A percentile compares a stretch with the other conserved stretches of the same genome.
Evolutionary conservation across 1,284 basidiomycete species (phyloP).

Genomic region (Schizophyllum commune): DNA sequence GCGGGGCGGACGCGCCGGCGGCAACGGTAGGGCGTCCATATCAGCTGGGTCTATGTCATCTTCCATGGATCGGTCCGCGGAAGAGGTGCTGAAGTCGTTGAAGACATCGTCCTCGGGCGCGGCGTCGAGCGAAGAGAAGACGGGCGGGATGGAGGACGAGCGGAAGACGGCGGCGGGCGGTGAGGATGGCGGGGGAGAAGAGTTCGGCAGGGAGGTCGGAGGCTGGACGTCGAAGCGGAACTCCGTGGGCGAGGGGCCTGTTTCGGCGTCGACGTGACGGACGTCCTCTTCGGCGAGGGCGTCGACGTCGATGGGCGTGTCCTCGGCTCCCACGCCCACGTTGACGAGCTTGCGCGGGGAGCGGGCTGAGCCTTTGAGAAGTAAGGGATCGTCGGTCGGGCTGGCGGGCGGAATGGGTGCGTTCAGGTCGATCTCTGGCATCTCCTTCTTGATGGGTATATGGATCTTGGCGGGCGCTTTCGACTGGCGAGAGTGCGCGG

Average conservation of each 20-base stretch:
- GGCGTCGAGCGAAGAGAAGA: neutral
- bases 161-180: neutral
- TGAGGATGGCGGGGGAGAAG: neutral
- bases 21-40: neutral
- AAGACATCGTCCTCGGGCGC: neutral
- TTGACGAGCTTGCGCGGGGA: neutral
- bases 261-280: neutral
- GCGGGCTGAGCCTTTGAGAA: conserved; percentile 37
- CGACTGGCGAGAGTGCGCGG: conserved; percentile 12
- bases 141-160: neutral
- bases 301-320: conserved; percentile 3
- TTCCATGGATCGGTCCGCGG: neutral
- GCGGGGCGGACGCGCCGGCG: too few relatives aligned
- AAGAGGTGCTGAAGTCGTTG: neutral
- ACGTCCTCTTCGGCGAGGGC: conserved; percentile 8
- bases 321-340: conserved; percentile 4
- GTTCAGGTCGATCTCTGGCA: conserved; percentile 53
- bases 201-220: neutral
- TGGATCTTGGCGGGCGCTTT: conserved; percentile 12
- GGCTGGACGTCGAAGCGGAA: neutral
- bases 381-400: conserved; percentile 64
- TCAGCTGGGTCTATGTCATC: neutral
- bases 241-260: neutral
- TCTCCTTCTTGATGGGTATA: conserved; percentile 46
- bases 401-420: conserved; percentile 57